These are phyloP conservation scores for Casaregolazyma suthepensis DNA, from an alignment of 1,139 yeast species.

Conservation along the genomic window DNA sequence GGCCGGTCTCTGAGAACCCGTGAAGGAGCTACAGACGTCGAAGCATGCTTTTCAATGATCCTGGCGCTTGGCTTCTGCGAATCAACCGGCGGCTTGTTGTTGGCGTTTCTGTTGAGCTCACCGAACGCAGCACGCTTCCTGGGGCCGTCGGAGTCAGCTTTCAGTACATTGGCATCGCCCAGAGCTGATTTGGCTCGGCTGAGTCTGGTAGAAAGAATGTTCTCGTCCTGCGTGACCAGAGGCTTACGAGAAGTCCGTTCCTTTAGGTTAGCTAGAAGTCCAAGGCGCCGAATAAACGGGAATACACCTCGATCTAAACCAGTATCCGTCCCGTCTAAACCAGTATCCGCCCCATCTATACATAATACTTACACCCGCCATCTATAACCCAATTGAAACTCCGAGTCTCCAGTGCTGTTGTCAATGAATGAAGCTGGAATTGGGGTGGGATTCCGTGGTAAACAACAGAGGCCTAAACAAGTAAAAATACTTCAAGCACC, in stretches of 20 bases:
- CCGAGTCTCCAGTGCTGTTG: background rate
- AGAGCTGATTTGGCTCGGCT: slow-evolving; percentile 13
- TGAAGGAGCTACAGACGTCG: background rate
- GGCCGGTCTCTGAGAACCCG: background rate
- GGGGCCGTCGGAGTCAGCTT: slow-evolving; percentile 20
- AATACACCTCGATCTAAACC: background rate
- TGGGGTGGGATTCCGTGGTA: slow-evolving; percentile 2
- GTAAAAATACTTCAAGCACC: slow-evolving; percentile 2
- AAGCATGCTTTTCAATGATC: background rate
- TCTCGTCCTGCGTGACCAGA: slow-evolving; percentile 12
- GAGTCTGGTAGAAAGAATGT: slow-evolving; percentile 8
- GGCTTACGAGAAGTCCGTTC: slow-evolving; percentile 8
- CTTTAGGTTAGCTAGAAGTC: background rate
- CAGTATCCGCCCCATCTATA: background rate
- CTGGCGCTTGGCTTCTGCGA: background rate
- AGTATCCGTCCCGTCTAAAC: background rate
- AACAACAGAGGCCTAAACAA: slow-evolving; percentile 4
- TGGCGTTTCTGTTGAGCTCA: slow-evolving; percentile 24
- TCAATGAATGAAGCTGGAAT: background rate
- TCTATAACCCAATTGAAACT: background rate
- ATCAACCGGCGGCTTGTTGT: background rate
- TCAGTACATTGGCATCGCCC: slow-evolving; percentile 1
- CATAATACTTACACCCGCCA: background rate
- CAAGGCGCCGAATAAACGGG: background rate
- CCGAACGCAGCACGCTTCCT: slow-evolving; percentile 32